Evolutionary conservation across 2,329 filamentous ascomycete genomes (phyloP).

Genomic region (Pyricularia pennisetigena): DNA sequence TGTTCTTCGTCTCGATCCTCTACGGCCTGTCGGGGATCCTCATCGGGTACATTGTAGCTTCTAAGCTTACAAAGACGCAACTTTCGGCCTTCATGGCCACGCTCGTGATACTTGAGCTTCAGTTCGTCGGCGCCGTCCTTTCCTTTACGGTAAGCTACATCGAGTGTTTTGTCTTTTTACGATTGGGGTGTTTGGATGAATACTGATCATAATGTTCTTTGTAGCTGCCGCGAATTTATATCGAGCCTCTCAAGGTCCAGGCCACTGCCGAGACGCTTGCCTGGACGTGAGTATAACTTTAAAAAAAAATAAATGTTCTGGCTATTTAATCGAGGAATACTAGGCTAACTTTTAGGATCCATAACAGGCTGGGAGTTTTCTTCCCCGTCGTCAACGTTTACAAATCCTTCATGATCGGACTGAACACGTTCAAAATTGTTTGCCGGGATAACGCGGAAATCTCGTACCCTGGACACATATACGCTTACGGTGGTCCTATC

Average conservation of each 20-base stretch:
- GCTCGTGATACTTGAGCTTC: constrained; percentile 49
- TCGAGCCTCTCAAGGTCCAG: background rate
- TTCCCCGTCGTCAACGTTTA: background rate
- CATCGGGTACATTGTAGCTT: constrained; percentile 64
- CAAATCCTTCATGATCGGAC: constrained; percentile 53
- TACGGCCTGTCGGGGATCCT: constrained; percentile 73
- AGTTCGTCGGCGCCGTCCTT: constrained; percentile 61
- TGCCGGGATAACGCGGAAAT: constrained; percentile 57
- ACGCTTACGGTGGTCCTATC: constrained; percentile 74
- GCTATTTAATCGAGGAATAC: too few species aligned
- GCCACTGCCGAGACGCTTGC: background rate
- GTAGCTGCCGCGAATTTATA: background rate
- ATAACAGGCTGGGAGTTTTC: background rate
- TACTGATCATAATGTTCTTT: too few species aligned
- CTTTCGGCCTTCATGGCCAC: constrained; percentile 71
- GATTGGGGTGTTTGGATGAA: too few species aligned
- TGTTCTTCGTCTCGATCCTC: constrained; percentile 72
- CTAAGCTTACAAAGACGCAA: constrained; percentile 69
- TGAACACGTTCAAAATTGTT: constrained; percentile 77
- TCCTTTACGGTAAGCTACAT: constrained; percentile 61
- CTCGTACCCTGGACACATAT: constrained; percentile 58
- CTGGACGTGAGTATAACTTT: background rate
- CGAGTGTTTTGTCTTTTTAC: constrained; percentile 31
- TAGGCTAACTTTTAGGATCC: too few species aligned
- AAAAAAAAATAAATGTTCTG: too few species aligned